Base-by-base conservation (phyloP, 176 grass and related monocot species). In the Oryza rufipogon region DNA sequence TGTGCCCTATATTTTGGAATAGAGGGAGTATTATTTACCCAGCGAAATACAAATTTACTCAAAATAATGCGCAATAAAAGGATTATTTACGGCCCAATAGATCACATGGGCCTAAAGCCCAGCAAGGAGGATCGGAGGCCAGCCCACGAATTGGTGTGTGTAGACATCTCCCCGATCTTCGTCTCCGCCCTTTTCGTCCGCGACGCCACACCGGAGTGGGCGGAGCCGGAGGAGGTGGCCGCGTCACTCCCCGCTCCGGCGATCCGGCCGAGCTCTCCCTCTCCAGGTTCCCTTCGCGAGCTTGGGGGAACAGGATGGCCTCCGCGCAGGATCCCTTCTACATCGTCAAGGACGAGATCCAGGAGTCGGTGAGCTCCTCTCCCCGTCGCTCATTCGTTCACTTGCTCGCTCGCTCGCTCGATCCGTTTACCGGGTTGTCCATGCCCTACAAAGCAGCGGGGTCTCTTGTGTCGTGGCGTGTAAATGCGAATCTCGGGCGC, bases 321-420 rank as follows among this genome's bases (percentile, higher is more conserved):
- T 87, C 96, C 33, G 91, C 96, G 80, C 89, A 93, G 87, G 96
- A 98, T 68, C 93, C 96, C 28, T 98, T 98, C 87, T 95, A 98
- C 89, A 92, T 95, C 39, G 91, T 98, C 81, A 95, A 89, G 79
- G 93, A 93, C 80, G 96, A 98, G 87, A 98, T 95, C 74, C 89
- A 98, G 80, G 96, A 93, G 15, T 98, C 96, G 49, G 96, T 98
- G 85, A 89, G 91, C 78, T n/a, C 3, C 63, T 44, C 26, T 47
- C 11, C 39, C 49, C 9, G 1, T 30, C 23, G 69, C 25, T 2
- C 44, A 54, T 66, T 75, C 28, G 42, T 45, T 75, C 42, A 25
- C 76, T 72, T 44, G 3, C 17, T 77, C 20, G 41, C 1, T 51
- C 30, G 30, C 30, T 30, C 1, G 30, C 30, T 32, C 23, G 3